Conservation (phyloP, 495 filamentous ascomycete genomes). For the Pyrenula aspistea region DNA sequence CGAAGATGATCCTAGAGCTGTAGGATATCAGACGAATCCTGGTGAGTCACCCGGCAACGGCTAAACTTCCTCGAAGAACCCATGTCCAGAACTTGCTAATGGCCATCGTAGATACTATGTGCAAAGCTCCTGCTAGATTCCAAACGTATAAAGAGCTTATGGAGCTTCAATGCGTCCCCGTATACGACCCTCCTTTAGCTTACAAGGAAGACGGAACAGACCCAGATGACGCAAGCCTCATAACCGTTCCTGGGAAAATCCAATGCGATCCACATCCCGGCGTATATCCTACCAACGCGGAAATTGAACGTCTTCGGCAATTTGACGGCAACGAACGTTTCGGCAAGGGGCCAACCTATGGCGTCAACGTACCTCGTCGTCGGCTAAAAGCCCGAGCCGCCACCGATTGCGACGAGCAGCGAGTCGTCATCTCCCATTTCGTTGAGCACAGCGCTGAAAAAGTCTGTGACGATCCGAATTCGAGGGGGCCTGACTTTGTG, state of each 20-base stretch:
- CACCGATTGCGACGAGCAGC: not conserved
- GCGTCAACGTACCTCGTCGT: not conserved
- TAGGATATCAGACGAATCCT: not conserved
- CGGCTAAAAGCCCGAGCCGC: not conserved
- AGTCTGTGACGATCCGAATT: not conserved
- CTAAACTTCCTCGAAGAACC: no score
- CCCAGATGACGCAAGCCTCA: not conserved
- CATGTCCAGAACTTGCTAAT: not conserved
- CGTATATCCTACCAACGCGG: not conserved
- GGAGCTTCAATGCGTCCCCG: not conserved
- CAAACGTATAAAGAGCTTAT: not conserved
- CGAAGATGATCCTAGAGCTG: not conserved
- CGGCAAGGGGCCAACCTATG: not conserved
- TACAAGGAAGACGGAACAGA: not conserved
- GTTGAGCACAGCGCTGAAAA: not conserved
- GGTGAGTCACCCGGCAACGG: no score
- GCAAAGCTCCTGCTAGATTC: not conserved
- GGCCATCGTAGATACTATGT: not conserved
- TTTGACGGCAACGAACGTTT: not conserved
- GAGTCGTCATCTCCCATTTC: not conserved
- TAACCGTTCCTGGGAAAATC: not conserved
- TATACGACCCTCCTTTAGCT: not conserved
- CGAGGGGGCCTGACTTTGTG: not conserved
- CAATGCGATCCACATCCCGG: not conserved
- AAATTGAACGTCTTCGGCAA: not conserved